phyloP scores from a whole-genome alignment of 2,329 filamentous ascomycete species.

The Passalora sequoiae region DNA sequence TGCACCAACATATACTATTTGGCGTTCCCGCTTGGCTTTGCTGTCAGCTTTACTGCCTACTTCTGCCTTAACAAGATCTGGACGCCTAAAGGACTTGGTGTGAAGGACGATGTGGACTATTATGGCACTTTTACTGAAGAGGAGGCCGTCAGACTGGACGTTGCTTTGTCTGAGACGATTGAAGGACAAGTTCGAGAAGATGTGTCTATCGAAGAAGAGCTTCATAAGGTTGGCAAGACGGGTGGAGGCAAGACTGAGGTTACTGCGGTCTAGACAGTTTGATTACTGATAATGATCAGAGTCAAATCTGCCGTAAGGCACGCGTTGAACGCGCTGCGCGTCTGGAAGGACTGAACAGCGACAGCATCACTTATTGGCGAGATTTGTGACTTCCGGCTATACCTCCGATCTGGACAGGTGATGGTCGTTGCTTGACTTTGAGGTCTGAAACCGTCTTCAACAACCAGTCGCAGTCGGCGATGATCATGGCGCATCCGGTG shows the following conservation, averaged over 20 bases:
- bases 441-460: too few species aligned
- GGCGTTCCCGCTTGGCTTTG: constrained; percentile 40
- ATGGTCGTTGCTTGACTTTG: too few species aligned
- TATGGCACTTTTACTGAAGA: constrained; percentile 33
- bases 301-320: too few species aligned
- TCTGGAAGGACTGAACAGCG: too few species aligned
- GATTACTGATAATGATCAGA: too few species aligned
- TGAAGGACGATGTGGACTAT: constrained; percentile 33
- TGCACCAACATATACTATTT: constrained; percentile 41
- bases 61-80: constrained; percentile 31
- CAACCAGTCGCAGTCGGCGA: too few species aligned
- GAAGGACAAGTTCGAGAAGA: constrained; percentile 9
- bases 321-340: too few species aligned
- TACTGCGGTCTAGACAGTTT: background rate
- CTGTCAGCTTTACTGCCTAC: constrained; percentile 37
- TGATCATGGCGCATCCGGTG: too few species aligned
- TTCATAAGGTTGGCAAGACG: constrained; percentile 7
- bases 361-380: too few species aligned
- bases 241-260: constrained; percentile 1
- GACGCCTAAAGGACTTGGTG: constrained; percentile 31
- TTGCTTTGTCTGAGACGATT: constrained; percentile 16
- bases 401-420: too few species aligned
- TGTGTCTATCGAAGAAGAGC: constrained; percentile 1
- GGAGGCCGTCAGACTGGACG: constrained; percentile 23
- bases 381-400: too few species aligned